Base-by-base conservation (phyloP, 116 monocot genomes). In the Dioscorea cayenensis region DNA sequence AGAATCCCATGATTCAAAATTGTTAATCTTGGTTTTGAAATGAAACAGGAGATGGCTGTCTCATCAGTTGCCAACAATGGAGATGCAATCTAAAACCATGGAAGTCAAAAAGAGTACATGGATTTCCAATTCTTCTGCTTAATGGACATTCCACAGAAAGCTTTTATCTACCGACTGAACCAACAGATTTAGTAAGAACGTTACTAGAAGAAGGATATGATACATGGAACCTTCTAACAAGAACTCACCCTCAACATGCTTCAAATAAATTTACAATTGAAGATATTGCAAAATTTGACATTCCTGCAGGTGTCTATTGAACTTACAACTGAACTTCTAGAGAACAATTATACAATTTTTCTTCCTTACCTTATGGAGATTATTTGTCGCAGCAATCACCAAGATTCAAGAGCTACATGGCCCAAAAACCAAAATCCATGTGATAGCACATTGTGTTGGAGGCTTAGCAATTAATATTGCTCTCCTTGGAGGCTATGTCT, bases 231-330 rank as follows among this genome's bases (percentile, higher is more conserved):
- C 81, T 82, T 73, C 77, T 66, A 66, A 0, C 81, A 70, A 68
- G 81, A 77, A 51, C 69, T 43, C 81, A 81, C 69, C 81, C 81
- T 59, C 36, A 14, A 28, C 77, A 81, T 81, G 69, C 77, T 70
- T 81, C 81, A 67, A 77, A 72, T 58, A 64, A 81, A 64, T 81
- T 81, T 72, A 77, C 77, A 64, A 77, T 77, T 25, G 81, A 82
- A 77, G 81, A 82, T 43, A 70, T 77, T 64, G 77, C 65, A 9
- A 77, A 38, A 29, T 77, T 82, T 29, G 81, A 82, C 35, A 77
- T 82, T 63, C 81, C 81, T 35, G 49, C 73, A 70, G 81, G 81
- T 82, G 12, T 73, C 50, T 32, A 36, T 66, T 27, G 20, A 61
- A 37, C 14, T 1, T 20, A 6, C 23, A 17, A 12, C 7, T 12